These are phyloP conservation scores for Stephanodiscus minutulus DNA, from an alignment of 108 stramenopile genomes.

Conservation along the genomic window DNA sequence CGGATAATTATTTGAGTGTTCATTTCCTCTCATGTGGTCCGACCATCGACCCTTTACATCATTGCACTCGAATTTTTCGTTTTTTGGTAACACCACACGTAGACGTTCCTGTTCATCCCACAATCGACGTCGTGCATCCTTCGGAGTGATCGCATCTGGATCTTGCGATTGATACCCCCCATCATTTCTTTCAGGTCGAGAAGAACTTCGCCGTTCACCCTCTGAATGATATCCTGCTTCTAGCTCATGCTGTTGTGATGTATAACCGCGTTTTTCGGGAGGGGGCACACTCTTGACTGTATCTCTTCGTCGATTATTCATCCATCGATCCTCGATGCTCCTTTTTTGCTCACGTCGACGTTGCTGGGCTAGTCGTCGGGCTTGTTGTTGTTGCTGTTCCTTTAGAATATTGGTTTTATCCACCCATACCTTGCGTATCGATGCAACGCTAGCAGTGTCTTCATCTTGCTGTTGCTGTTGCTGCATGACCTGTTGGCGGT, in stretches of 20 bases:
- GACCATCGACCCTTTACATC: not conserved
- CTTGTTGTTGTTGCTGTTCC: slow-evolving; percentile 16
- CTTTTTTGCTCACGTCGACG: slow-evolving; percentile 17
- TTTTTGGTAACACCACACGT: slow-evolving; percentile 24
- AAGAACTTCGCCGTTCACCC: not conserved
- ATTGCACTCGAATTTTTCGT: not conserved
- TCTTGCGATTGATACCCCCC: slow-evolving; percentile 26
- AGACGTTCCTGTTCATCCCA: slow-evolving; percentile 47
- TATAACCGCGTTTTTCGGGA: slow-evolving; percentile 12
- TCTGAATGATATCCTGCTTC: slow-evolving; percentile 5
- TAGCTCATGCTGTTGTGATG: not conserved
- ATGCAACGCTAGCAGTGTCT: slow-evolving; percentile 25
- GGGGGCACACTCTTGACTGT: slow-evolving; percentile 24
- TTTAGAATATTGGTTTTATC: slow-evolving; percentile 9
- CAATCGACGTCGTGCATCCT: slow-evolving; percentile 31
- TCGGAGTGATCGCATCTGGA: slow-evolving; percentile 18
- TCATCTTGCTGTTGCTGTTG: slow-evolving; percentile 10
- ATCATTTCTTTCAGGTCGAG: not conserved
- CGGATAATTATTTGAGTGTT: slow-evolving; percentile 8
- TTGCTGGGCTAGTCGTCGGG: slow-evolving; percentile 20
- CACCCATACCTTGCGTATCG: slow-evolving; percentile 34
- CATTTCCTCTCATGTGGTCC: not conserved
- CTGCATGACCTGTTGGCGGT: not conserved
- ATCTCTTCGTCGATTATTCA: slow-evolving; percentile 19
- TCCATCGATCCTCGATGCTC: slow-evolving; percentile 33